phyloP scores from a whole-genome alignment of 805 yeast genomes.

The Suhomyces pyralidae region DNA sequence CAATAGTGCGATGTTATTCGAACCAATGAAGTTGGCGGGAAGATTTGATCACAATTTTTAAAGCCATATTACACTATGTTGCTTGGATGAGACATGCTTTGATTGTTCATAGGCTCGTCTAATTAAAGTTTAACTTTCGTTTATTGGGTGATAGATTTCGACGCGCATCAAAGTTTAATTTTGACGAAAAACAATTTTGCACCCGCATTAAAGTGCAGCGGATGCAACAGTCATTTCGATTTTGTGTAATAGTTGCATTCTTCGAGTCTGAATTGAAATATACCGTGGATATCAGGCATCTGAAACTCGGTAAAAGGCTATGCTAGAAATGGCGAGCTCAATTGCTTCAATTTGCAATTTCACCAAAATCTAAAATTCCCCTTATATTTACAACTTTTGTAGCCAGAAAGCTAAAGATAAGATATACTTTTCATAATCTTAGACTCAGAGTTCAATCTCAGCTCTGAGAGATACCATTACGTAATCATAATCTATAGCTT shows the following conservation, averaged over 20 bases:
- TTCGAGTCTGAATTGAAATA: neutral
- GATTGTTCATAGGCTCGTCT: neutral
- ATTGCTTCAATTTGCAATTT: neutral
- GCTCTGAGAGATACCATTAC: neutral
- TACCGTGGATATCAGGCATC: neutral
- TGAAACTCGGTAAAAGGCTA: neutral
- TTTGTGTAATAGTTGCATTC: neutral
- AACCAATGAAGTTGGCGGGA: too few relatives aligned
- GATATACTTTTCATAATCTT: neutral
- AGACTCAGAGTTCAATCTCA: neutral
- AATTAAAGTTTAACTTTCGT: neutral
- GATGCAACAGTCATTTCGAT: neutral
- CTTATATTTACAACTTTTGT: too few relatives aligned
- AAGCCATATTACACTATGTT: neutral
- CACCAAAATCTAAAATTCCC: too few relatives aligned
- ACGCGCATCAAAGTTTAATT: neutral
- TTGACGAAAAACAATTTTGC: neutral
- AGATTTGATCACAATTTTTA: neutral
- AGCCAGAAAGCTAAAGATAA: too few relatives aligned
- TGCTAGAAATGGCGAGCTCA: neutral
- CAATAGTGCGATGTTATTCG: neutral
- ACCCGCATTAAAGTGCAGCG: neutral
- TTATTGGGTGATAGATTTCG: neutral
- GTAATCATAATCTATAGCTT: neutral
- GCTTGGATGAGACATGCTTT: neutral